These are phyloP conservation scores for Malassezia japonica DNA, from an alignment of 1,284 basidiomycete genomes.

Conservation along the genomic window DNA sequence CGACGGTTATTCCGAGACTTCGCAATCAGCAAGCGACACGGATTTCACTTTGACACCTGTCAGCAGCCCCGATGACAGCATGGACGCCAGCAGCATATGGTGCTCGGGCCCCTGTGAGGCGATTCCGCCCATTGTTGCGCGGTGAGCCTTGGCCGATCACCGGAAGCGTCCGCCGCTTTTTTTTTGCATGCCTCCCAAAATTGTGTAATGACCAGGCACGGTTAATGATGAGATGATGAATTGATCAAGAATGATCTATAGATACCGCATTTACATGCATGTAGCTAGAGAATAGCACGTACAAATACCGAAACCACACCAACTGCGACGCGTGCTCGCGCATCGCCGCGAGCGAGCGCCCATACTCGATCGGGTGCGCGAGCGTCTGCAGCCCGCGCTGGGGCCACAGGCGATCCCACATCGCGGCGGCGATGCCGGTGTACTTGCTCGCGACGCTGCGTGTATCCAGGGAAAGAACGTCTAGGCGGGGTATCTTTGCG, in stretches of 20 bases:
- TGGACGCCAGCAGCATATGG: no score
- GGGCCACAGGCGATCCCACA: not conserved
- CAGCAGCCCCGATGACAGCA: not conserved
- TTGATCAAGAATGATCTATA: no score
- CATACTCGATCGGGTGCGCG: not conserved
- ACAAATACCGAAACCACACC: slow-evolving; percentile 44
- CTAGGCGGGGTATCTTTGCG: not conserved
- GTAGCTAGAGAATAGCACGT: slow-evolving; percentile 31
- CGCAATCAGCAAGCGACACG: not conserved
- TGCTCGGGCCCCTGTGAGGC: no score
- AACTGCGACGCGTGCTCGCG: slow-evolving; percentile 34
- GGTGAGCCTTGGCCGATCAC: no score
- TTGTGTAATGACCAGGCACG: no score
- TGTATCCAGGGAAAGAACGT: slow-evolving; percentile 9
- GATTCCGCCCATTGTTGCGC: no score
- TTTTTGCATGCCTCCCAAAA: no score
- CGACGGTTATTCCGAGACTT: not conserved
- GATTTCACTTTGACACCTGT: not conserved
- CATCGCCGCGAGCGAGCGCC: slow-evolving; percentile 29
- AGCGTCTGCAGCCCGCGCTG: not conserved
- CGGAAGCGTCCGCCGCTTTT: no score
- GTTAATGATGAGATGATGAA: no score
- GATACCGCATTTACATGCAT: slow-evolving; percentile 26
- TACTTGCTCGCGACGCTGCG: slow-evolving; percentile 10
- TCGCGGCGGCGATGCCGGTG: not conserved